Base-by-base conservation (phyloP, 441 rosid species). In the Sinapis alba region DNA sequence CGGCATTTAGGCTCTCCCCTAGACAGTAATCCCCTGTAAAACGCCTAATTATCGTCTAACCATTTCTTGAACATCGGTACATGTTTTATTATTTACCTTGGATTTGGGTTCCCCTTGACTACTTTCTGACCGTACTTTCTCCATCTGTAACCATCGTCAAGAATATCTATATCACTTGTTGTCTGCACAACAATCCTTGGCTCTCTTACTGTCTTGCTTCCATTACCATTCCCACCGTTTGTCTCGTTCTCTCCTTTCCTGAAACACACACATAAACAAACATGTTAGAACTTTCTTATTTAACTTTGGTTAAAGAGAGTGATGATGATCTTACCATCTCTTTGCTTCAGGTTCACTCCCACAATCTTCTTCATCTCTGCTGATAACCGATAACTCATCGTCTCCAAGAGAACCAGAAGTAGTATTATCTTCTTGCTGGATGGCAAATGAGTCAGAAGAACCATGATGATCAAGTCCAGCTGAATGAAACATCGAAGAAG, bases 321-420 rank as follows among this genome's bases (percentile, higher is more conserved):
- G 72, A 20, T 32, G 63, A 72, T 16, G 61, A 38, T 68, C 23
- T 83, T 84, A 92, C 99, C 88, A 84, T 94, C 93, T 87, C 77
- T 89, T 92, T 45, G 92, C 89, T 24, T 89, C 89, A 4, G 93
- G 89, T 79, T 94, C 96, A 68, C 84, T 86, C 18, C 86, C 94
- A 66, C 83, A 84, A n/a, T 84, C 90, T 41, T 88, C 88, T 26
- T 87, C 89, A n/a, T 85, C 95, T 18, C 74, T 82, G 24, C 88
- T 84, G 56, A 93, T 84, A 30, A 78, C 71, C 0, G 96, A 89
- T 1, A 83, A 85, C 3, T 83, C 97, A 63, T 89, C 92, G 13
- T 89, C 96, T 9, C 90, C 98, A 10, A 83, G 15, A 1, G 98
- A 92, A 28, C 79, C 78, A 10, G 95, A 92, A 56, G 81, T 83